Evolutionary conservation across 768 basidiomycete species (phyloP).

Genomic region (Lepiota venenata): DNA sequence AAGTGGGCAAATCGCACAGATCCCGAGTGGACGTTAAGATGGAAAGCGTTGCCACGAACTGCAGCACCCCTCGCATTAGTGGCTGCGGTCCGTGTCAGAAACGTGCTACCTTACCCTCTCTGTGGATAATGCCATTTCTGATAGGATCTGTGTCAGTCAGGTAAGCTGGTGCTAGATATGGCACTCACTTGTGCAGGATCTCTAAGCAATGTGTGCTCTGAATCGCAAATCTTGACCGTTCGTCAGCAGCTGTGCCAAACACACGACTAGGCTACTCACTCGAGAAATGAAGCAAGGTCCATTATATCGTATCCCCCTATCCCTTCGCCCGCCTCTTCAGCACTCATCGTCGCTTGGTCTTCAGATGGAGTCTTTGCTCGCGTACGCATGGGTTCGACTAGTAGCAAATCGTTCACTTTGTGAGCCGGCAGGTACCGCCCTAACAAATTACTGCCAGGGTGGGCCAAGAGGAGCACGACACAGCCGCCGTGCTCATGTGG

Average conservation of each 20-base stretch:
- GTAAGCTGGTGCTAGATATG: neutral
- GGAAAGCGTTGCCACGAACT: constrained; percentile 78
- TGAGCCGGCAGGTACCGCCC: constrained; percentile 67
- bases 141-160: constrained; percentile 10
- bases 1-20: constrained; percentile 71
- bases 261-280: constrained; percentile 36
- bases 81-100: neutral
- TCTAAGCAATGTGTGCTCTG: constrained; percentile 73
- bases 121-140: constrained; percentile 59
- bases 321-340: constrained; percentile 46
- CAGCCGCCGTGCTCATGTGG: constrained; percentile 64
- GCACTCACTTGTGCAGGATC: constrained; percentile 53
- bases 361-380: constrained; percentile 40
- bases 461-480: constrained; percentile 65
- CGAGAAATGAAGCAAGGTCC: constrained; percentile 74
- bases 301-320: constrained; percentile 65
- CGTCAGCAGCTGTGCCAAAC: constrained; percentile 2
- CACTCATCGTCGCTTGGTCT: constrained; percentile 46
- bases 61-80: constrained; percentile 5
- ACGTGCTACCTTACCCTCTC: constrained; percentile 47
- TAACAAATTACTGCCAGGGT: constrained; percentile 67
- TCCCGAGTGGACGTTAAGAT: constrained; percentile 66
- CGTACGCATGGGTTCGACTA: constrained; percentile 47
- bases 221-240: constrained; percentile 56
- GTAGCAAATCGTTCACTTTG: constrained; percentile 63